Conservation (phyloP, 225 moss, liverwort and hornwort species). For the Ulota crispa region DNA sequence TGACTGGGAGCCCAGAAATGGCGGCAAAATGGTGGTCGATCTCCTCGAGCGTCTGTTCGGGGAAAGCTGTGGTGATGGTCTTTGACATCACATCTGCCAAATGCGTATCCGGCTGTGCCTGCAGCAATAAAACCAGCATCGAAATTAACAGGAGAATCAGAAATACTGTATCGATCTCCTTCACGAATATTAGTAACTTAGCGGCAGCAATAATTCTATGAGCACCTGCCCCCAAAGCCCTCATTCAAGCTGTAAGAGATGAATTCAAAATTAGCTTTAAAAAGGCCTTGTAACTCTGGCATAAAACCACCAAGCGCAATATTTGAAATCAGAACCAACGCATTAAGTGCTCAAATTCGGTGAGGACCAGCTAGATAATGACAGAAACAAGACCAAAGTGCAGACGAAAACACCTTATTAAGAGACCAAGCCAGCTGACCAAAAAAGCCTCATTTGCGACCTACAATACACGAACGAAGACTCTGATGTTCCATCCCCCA, state of each 20-base stretch:
- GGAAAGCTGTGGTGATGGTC: constrained; percentile 69
- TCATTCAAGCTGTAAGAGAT: not conserved
- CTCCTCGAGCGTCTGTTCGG: constrained; percentile 71
- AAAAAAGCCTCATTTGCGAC: constrained; percentile 6
- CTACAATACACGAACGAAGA: constrained; percentile 18
- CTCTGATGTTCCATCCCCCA: constrained; percentile 10
- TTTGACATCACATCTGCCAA: constrained; percentile 95
- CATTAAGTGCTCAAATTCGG: not conserved
- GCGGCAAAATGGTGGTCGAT: constrained; percentile 61
- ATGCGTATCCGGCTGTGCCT: constrained; percentile 89
- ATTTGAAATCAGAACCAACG: not conserved
- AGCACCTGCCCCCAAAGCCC: not conserved
- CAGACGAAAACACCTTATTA: not conserved
- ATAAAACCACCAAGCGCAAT: not conserved
- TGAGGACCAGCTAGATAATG: not conserved
- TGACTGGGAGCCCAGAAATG: constrained; percentile 80
- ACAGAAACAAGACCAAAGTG: constrained; percentile 16
- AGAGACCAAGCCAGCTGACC: not conserved
- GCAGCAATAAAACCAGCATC: constrained; percentile 36
- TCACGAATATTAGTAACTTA: constrained; percentile 11
- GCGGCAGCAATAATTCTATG: not conserved
- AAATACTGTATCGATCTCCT: constrained; percentile 1
- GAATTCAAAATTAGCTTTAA: not conserved
- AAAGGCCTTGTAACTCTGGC: not conserved
- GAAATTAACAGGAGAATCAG: constrained; percentile 14